Percentiles rank a stretch among this genome's conserved stretches.
Evolutionary conservation across 345 rosid species (phyloP).

Genomic region (Eucalyptus camaldulensis): DNA sequence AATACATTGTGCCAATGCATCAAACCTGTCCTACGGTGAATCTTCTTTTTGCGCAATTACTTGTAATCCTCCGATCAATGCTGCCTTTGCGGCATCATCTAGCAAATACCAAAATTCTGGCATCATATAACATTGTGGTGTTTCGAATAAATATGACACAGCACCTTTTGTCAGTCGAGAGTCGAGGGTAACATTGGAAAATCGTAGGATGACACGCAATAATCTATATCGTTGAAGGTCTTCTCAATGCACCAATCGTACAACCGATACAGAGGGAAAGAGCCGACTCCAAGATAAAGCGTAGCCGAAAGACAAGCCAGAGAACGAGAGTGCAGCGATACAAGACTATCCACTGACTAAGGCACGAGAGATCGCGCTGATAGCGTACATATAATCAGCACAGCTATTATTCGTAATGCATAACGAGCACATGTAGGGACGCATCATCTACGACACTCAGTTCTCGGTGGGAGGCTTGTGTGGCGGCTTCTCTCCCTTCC

Average conservation of each 20-base stretch:
- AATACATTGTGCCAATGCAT: neutral
- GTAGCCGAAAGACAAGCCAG: neutral
- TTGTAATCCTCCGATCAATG: neutral
- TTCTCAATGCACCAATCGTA: neutral
- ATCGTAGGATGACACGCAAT: neutral
- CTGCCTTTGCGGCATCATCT: neutral
- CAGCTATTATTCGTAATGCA: neutral
- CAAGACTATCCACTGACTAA: neutral
- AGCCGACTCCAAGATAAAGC: neutral
- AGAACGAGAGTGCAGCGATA: neutral
- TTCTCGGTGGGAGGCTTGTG: neutral
- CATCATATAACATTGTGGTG: neutral
- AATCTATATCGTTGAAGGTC: neutral
- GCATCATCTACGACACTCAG: neutral
- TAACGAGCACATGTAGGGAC: neutral
- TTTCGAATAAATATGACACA: neutral
- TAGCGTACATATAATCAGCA: neutral
- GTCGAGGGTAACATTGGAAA: neutral
- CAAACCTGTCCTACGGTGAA: neutral
- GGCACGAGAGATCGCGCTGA: neutral
- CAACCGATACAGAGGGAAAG: neutral
- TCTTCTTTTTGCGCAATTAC: neutral
- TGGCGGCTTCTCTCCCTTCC: conserved; percentile 4
- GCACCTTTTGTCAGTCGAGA: neutral
- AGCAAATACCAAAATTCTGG: neutral